Percentiles rank a stretch among this genome's conserved stretches.
Evolutionary conservation across 495 filamentous ascomycete genomes (phyloP).

Genomic region (Cryomyces antarcticus): DNA sequence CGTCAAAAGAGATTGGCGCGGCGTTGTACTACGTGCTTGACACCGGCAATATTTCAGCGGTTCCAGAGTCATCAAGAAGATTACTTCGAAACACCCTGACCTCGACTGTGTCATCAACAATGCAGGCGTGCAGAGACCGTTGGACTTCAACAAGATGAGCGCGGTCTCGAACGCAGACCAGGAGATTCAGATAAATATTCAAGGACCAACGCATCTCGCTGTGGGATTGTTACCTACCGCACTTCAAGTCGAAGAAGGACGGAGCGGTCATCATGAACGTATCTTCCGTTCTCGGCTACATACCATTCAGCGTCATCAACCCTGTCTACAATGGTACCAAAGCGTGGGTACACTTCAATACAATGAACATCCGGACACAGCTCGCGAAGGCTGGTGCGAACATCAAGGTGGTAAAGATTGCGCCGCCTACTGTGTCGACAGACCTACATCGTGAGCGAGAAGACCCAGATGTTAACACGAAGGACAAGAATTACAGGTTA

Average conservation of each 20-base stretch:
- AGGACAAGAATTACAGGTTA: slow-evolving; percentile 20
- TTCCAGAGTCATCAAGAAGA: slow-evolving; percentile 20
- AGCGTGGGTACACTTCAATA: slow-evolving; percentile 28
- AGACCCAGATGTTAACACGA: slow-evolving; percentile 31
- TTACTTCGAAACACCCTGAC: slow-evolving; percentile 23
- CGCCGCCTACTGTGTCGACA: slow-evolving; percentile 26
- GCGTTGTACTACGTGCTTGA: slow-evolving; percentile 25
- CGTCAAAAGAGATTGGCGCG: slow-evolving; percentile 20
- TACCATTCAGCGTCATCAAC: slow-evolving; percentile 24
- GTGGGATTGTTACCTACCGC: slow-evolving; percentile 20
- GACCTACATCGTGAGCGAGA: slow-evolving; percentile 28
- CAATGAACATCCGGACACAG: slow-evolving; percentile 25
- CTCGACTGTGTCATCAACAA: slow-evolving; percentile 28
- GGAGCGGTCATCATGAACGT: slow-evolving; percentile 25
- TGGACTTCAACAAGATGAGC: slow-evolving; percentile 13
- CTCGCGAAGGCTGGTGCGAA: slow-evolving; percentile 13
- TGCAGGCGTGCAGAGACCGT: slow-evolving; percentile 14
- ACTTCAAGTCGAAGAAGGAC: slow-evolving; percentile 17
- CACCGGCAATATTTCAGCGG: slow-evolving; percentile 17
- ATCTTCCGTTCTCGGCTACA: slow-evolving; percentile 24
- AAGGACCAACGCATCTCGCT: slow-evolving; percentile 28
- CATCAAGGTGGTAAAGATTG: slow-evolving; percentile 25
- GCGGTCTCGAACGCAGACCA: slow-evolving; percentile 21
- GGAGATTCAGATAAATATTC: slow-evolving; percentile 29
- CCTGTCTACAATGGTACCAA: slow-evolving; percentile 30